phyloP scores from a whole-genome alignment of 2,329 filamentous ascomycete genomes.

The Zalaria obscura region DNA sequence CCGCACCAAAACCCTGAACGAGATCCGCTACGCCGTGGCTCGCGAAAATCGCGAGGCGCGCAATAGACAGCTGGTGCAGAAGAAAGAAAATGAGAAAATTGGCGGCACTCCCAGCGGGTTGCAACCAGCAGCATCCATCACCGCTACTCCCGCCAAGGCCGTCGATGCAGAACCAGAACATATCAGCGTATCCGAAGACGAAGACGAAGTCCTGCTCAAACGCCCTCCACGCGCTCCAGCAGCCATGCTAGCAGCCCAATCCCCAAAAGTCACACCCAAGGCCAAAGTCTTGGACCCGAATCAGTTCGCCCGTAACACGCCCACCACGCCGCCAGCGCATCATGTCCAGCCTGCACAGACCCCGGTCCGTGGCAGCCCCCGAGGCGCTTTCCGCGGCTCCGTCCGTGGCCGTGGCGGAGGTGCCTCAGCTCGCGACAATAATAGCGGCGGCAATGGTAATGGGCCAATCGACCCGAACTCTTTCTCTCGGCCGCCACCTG shows the following conservation, averaged over 20 bases:
- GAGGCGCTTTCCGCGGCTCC: slow-evolving; percentile 10
- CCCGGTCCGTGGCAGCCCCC: slow-evolving; percentile 9
- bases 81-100: slow-evolving; percentile 6
- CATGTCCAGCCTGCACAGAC: background rate
- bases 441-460: slow-evolving; percentile 1
- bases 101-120: background rate
- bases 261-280: slow-evolving; percentile 3
- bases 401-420: slow-evolving; percentile 10
- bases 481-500: slow-evolving; percentile 18
- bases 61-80: slow-evolving; percentile 16
- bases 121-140: background rate
- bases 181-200: slow-evolving; percentile 5
- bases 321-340: slow-evolving; percentile 1
- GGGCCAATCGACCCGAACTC: slow-evolving; percentile 23
- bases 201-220: slow-evolving; percentile 12
- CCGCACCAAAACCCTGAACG: slow-evolving; percentile 33
- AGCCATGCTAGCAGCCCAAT: slow-evolving; percentile 14
- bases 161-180: slow-evolving; percentile 4
- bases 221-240: slow-evolving; percentile 16
- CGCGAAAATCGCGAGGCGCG: slow-evolving; percentile 35
- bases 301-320: slow-evolving; percentile 28
- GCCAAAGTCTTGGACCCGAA: slow-evolving; percentile 29
- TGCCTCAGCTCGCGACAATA: background rate
- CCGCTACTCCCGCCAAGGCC: slow-evolving; percentile 2
- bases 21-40: slow-evolving; percentile 33